These are phyloP conservation scores for Symmetrospora coprosmae DNA, from an alignment of 768 basidiomycete genomes.

Conservation along the genomic window DNA sequence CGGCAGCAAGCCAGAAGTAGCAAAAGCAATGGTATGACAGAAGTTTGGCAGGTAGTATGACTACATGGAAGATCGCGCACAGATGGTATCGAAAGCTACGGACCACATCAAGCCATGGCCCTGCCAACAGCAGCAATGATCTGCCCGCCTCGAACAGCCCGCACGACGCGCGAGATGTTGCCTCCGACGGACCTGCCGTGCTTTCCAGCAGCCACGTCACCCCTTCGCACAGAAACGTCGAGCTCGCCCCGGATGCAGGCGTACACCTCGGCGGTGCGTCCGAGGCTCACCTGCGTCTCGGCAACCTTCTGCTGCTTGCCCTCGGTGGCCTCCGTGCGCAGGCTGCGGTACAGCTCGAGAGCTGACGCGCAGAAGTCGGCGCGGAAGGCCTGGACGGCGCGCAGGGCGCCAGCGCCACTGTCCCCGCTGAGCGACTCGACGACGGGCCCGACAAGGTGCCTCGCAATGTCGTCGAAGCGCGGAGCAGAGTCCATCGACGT, in stretches of 20 bases:
- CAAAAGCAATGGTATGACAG: too few species aligned
- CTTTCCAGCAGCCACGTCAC: slow-evolving; percentile 12
- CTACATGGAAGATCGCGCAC: too few species aligned
- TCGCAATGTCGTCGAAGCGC: slow-evolving; percentile 3
- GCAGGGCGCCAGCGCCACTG: not conserved
- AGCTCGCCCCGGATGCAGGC: not conserved
- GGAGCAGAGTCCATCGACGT: slow-evolving; percentile 18
- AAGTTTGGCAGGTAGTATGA: too few species aligned
- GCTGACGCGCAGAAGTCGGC: not conserved
- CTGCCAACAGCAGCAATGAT: slow-evolving; percentile 8
- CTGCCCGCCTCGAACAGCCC: not conserved
- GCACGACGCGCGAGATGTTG: slow-evolving; percentile 1
- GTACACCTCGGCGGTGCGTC: slow-evolving; percentile 12
- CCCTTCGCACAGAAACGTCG: slow-evolving; percentile 2
- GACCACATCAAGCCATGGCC: too few species aligned
- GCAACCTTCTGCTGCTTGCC: not conserved
- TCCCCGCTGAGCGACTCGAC: not conserved
- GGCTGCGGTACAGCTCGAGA: slow-evolving; percentile 1
- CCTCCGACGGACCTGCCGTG: not conserved
- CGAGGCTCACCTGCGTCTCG: slow-evolving; percentile 9
- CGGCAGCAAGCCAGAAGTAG: too few species aligned
- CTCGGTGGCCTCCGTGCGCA: not conserved
- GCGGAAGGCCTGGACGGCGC: not conserved
- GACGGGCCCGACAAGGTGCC: slow-evolving; percentile 7
- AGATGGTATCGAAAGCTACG: too few species aligned